phyloP scores from a whole-genome alignment of 2,329 filamentous ascomycete species.

The Lasiodiplodia hormozganensis region DNA sequence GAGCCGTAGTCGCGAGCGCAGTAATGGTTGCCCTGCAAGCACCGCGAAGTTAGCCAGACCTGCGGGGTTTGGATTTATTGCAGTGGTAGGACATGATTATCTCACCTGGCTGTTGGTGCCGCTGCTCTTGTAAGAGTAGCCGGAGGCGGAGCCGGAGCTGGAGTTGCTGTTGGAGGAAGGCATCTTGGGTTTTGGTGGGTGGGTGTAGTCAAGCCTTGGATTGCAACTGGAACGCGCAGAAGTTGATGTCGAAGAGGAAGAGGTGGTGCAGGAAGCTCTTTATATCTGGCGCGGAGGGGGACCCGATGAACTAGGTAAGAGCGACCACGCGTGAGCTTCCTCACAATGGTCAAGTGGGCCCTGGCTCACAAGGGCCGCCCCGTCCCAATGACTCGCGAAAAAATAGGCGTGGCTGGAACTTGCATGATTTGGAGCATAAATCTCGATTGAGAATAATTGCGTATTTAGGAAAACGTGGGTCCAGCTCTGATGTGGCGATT shows the following conservation, averaged over 20 bases:
- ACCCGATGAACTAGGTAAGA: no score
- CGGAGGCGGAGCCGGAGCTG: not conserved
- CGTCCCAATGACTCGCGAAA: not conserved
- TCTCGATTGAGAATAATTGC: no score
- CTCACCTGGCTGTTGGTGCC: conserved; percentile 5
- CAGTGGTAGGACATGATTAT: not conserved
- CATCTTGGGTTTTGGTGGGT: not conserved
- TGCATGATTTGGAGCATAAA: no score
- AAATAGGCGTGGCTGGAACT: no score
- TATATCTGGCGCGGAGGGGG: not conserved
- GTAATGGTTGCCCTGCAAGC: conserved; percentile 48
- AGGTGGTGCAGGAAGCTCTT: not conserved
- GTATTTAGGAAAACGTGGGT: not conserved
- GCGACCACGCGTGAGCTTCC: not conserved
- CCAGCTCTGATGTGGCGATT: no score
- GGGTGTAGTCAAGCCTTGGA: not conserved
- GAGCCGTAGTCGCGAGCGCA: conserved; percentile 47
- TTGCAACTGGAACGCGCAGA: not conserved
- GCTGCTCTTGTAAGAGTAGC: not conserved
- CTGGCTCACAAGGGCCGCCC: not conserved
- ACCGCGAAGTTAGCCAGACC: not conserved
- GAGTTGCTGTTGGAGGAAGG: not conserved
- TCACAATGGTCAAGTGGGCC: not conserved
- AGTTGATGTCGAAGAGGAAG: not conserved
- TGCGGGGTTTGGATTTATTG: no score